Percentiles rank a stretch among this genome's conserved stretches.
Evolutionary conservation across 371 early-diverging fungal genomes (phyloP).

Genomic region (Mucor plumbeus): DNA sequence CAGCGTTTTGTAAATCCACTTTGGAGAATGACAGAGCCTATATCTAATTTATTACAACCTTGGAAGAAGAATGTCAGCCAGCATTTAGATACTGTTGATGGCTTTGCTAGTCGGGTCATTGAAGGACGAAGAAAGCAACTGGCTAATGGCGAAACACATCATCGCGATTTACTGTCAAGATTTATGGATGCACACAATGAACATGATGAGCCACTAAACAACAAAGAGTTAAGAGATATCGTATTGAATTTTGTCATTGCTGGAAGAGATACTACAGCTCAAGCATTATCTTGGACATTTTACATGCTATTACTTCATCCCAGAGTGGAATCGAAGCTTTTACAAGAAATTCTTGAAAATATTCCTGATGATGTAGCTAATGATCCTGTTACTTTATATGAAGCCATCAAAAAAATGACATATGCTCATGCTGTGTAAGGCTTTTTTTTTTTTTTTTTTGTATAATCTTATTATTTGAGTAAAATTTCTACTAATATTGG

Average conservation of each 20-base stretch:
- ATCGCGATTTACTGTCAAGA: conserved; percentile 63
- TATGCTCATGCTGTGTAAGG: conserved; percentile 60
- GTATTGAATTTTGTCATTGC: conserved; percentile 76
- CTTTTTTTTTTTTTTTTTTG: not conserved
- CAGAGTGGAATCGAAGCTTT: conserved; percentile 54
- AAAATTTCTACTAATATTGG: not conserved
- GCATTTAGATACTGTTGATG: conserved; percentile 51
- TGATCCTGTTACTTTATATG: conserved; percentile 44
- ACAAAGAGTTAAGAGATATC: conserved; percentile 65
- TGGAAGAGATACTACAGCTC: conserved; percentile 73
- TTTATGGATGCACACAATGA: conserved; percentile 64
- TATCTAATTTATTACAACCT: conserved; percentile 26
- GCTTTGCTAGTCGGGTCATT: conserved; percentile 55
- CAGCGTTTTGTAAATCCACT: conserved; percentile 57
- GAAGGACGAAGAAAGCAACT: conserved; percentile 46
- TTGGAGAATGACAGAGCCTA: conserved; percentile 53
- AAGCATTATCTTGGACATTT: conserved; percentile 75
- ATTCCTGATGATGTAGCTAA: conserved; percentile 35
- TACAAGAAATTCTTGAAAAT: conserved; percentile 56
- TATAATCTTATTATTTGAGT: not conserved
- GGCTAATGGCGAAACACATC: conserved; percentile 42
- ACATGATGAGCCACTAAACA: conserved; percentile 51
- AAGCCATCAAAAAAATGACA: conserved; percentile 53
- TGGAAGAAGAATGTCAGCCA: conserved; percentile 44
- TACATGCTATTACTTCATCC: conserved; percentile 61